Evolutionary conservation across 768 basidiomycete genomes (phyloP), one percentile per base, ranked within the genome.

Genomic region (Termitomyces sp.): DNA sequence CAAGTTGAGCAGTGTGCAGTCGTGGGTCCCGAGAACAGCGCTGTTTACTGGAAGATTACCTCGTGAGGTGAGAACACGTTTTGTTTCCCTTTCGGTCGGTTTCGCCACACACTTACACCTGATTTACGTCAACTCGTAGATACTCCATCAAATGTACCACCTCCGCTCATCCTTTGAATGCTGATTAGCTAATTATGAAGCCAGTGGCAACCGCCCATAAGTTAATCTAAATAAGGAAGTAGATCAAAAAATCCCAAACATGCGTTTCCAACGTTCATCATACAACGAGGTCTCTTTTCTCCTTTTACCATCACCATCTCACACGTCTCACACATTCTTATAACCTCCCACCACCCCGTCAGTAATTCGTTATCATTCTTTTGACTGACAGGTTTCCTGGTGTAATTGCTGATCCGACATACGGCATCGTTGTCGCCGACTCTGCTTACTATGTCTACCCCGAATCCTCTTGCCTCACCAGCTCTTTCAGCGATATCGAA

Each of bases 1-100:
- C 68, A 76, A 41, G 85, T 92, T 25, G 82, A 88, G 68, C 89
- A 91, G 65, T 70, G 72, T 46, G 81, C 79, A 16, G 76, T 80
- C 9, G 79, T 80, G 25, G 88, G 89, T n/a, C 79, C 77, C 63
- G 79, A 80, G 25, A 84, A 73, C 63, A 88, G 83, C 59, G 71
- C 80, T 47, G 76, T 91, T 1, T 91, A 90, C 64, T 91, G 90
- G 89, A 83, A 76, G 72, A 78, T 83, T 37, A 17, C 39, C 3
- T 55, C 54, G 5, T 61, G 53, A 52, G 30, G 52, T 39, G 34
- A 47, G 43, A 37, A 50, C 14, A 34, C 23, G 9, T 14, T 19
- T 47, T 19, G 28, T 55, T 47, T 6, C 5, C 5, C 12, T 27
- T 11, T 27, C 23, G 17, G 49, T 25, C 27, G 35, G 16, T 27